phyloP scores from a whole-genome alignment of 371 early-diverging fungal species.

The Apophysomyces elegans region DNA sequence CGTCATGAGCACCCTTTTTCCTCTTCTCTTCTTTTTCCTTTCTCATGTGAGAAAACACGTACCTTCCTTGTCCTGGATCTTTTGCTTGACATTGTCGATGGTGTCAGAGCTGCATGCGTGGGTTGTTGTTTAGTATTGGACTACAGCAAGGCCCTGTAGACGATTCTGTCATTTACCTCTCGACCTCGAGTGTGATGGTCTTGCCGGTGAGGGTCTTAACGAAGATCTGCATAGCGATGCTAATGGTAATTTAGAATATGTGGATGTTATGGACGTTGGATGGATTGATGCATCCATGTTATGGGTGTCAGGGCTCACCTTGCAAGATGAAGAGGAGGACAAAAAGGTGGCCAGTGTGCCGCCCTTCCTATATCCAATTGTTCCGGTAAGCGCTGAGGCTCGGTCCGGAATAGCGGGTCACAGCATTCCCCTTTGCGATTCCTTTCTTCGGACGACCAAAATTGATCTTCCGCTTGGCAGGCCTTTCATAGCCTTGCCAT shows the following conservation, averaged over 20 bases:
- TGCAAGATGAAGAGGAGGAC: constrained; percentile 11
- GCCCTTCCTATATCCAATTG: neutral
- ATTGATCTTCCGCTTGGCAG: too few species aligned
- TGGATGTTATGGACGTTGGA: constrained; percentile 5
- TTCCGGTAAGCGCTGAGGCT: neutral
- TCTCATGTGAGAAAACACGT: neutral
- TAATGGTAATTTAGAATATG: neutral
- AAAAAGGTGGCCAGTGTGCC: constrained; percentile 1
- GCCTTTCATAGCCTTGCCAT: too few species aligned
- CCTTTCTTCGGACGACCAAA: too few species aligned
- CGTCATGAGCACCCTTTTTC: neutral
- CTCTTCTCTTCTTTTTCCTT: neutral
- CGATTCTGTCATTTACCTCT: constrained; percentile 15
- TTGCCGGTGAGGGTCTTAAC: constrained; percentile 98
- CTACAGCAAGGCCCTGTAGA: neutral
- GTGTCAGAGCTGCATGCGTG: constrained; percentile 53
- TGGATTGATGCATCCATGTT: constrained; percentile 9
- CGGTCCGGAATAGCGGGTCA: too few species aligned
- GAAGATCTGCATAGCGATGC: constrained; percentile 44
- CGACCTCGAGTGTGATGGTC: constrained; percentile 97
- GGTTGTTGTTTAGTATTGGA: neutral
- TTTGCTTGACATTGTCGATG: constrained; percentile 82
- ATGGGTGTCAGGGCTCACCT: constrained; percentile 9
- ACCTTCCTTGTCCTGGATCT: constrained; percentile 32
- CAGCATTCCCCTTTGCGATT: too few species aligned